A percentile compares a stretch with the other conserved stretches of the same genome.
phyloP scores from a whole-genome alignment of 352 stramenopile species.

The Phytophthora fragariaefolia region DNA sequence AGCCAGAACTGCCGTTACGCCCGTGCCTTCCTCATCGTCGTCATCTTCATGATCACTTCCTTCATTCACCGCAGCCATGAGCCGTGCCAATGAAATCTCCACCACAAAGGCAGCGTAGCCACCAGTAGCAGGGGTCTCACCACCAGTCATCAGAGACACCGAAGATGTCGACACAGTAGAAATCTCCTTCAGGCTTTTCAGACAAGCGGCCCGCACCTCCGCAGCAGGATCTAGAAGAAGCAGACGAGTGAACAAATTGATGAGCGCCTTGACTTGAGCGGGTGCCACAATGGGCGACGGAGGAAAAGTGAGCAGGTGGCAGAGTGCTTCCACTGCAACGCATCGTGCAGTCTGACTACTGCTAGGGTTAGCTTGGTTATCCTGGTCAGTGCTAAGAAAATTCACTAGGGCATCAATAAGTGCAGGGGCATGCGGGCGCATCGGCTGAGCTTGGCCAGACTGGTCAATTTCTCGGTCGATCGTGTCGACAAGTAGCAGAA shows the following conservation, averaged over 20 bases:
- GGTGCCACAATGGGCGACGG: constrained; percentile 78
- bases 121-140: constrained; percentile 39
- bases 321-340: constrained; percentile 69
- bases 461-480: constrained; percentile 88
- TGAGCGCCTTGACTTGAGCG: constrained; percentile 65
- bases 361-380: constrained; percentile 23
- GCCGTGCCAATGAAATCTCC: constrained; percentile 72
- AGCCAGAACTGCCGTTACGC: constrained; percentile 46
- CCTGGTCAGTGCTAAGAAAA: constrained; percentile 55
- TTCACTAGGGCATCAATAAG: constrained; percentile 67
- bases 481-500: constrained; percentile 79
- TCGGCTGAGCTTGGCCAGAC: constrained; percentile 69
- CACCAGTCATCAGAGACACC: constrained; percentile 12
- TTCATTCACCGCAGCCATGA: constrained; percentile 65
- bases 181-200: constrained; percentile 73
- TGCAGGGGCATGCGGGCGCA: constrained; percentile 66
- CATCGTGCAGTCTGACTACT: constrained; percentile 61
- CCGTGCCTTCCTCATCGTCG: constrained; percentile 33
- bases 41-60: constrained; percentile 40
- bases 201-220: constrained; percentile 73
- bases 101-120: constrained; percentile 78
- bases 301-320: constrained; percentile 80
- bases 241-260: constrained; percentile 78
- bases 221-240: constrained; percentile 65
- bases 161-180: constrained; percentile 60